These are phyloP conservation scores for Lactuca sativa DNA, from an alignment of 129 eudicot genomes.

Conservation along the genomic window DNA sequence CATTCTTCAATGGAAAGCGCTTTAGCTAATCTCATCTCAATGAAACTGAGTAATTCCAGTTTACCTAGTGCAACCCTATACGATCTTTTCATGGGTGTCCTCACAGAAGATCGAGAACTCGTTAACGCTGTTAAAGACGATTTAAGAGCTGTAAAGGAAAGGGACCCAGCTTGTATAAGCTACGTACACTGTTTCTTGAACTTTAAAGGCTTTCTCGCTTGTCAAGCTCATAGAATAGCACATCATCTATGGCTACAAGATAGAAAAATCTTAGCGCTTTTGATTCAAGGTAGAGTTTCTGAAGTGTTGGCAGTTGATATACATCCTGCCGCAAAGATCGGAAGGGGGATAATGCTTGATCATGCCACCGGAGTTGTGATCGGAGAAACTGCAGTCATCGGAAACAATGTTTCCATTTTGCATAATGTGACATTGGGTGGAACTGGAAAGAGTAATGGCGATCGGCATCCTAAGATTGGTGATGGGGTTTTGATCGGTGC, in stretches of 20 bases:
- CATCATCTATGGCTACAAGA: slow-evolving; percentile 71
- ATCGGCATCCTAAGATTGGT: slow-evolving; percentile 88
- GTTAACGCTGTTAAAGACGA: slow-evolving; percentile 49
- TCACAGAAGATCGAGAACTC: slow-evolving; percentile 58
- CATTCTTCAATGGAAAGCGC: slow-evolving; percentile 62
- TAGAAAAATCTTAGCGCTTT: slow-evolving; percentile 58
- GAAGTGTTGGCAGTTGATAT: slow-evolving; percentile 88
- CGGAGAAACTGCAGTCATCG: slow-evolving; percentile 92
- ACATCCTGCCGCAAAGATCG: slow-evolving; percentile 91
- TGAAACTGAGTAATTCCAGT: slow-evolving; percentile 55
- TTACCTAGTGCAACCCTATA: slow-evolving; percentile 57
- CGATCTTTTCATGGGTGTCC: slow-evolving; percentile 64
- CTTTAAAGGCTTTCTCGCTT: slow-evolving; percentile 84
- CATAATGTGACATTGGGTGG: slow-evolving; percentile 96
- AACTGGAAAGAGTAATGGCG: slow-evolving; percentile 85
- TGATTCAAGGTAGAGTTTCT: slow-evolving; percentile 83
- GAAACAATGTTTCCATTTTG: slow-evolving; percentile 81
- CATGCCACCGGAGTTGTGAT: slow-evolving; percentile 90
- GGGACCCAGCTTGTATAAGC: slow-evolving; percentile 96
- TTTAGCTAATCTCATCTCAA: slow-evolving; percentile 60
- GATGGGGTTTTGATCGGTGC: slow-evolving; percentile 96
- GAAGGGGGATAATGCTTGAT: slow-evolving; percentile 80
- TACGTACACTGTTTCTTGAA: slow-evolving; percentile 87
- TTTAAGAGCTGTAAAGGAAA: slow-evolving; percentile 72
- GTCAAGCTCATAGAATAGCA: slow-evolving; percentile 78